Evolutionary conservation across 1,284 basidiomycete genomes (phyloP), one percentile per base, ranked within the genome.

Genomic region (Stygiomarasmius scandens): DNA sequence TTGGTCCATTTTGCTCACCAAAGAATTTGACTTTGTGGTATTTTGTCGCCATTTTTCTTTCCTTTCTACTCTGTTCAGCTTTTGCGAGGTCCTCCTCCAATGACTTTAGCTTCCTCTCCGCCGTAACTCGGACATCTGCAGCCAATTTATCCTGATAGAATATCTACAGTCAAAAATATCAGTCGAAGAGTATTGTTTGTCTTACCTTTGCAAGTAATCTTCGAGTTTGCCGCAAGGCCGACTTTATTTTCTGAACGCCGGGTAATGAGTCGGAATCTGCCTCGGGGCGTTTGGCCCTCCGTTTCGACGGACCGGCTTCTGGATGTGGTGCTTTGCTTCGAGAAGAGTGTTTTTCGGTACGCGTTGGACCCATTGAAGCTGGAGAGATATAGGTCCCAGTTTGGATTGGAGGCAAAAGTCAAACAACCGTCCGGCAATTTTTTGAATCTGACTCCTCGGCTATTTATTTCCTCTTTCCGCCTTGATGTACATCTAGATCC

Each of bases 11-110:
- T n/a, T 32, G 75, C 85, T 61, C 62, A 92, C 92, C 93, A 63
- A 95, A 95, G 74, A 95, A 95, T 71, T 93, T 95, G 67, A 93
- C 77, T 73, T 86, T 92, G 66, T 94, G 93, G 71, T 96, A 96
- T 62, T 82, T 83, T 45, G 81, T 73, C 0, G 92, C 89, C 64
- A 92, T 77, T 49, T 83, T 75, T 49, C 87, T 83, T 71, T 95
- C 93, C 66, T 90, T 89, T 12, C 77, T 76, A 54, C 77, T 74
- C 56, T 65, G 66, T 69, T 86, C 80, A 0, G 87, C 86, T 61
- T 77, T 80, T 25, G 81, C 82, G 20, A 95, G 78, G 66, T 96
- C 93, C 6, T 78, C 80, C 69, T 95, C 87, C 8, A 95, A 79
- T 1, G 87, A 81, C 64, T 85, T 87, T 45, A 92, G 69, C 57